Evolutionary conservation across 106 monocot genomes (phyloP).

Genomic region (Phalaenopsis equestris): DNA sequence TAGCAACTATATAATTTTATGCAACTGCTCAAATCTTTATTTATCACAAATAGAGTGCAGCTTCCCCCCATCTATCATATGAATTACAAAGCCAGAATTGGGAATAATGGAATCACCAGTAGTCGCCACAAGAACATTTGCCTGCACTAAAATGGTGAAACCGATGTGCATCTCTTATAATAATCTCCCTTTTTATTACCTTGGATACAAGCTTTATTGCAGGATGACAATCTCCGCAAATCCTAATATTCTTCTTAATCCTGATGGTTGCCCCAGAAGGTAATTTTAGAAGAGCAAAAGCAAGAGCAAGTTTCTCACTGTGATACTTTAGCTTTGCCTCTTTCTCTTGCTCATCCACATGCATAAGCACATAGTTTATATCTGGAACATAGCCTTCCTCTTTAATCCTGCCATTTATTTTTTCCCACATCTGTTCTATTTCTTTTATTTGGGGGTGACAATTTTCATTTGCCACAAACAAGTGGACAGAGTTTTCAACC

Average conservation of each 20-base stretch:
- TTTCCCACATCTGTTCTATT: conserved; percentile 22
- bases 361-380: conserved; percentile 18
- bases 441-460: conserved; percentile 17
- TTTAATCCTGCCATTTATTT: conserved; percentile 13
- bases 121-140: conserved; percentile 21
- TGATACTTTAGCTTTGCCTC: conserved; percentile 18
- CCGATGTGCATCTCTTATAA: conserved; percentile 20
- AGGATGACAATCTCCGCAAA: conserved; percentile 24
- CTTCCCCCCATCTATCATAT: background rate
- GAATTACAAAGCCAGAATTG: background rate
- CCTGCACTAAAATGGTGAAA: conserved; percentile 22
- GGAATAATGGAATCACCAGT: conserved; percentile 17
- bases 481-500: conserved; percentile 18
- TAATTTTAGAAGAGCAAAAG: conserved; percentile 17
- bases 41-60: no score
- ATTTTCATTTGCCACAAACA: conserved; percentile 23
- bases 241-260: conserved; percentile 25
- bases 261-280: conserved; percentile 10
- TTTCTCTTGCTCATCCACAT: conserved; percentile 22
- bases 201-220: conserved; percentile 21
- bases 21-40: no score
- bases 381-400: conserved; percentile 27
- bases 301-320: conserved; percentile 24
- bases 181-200: conserved; percentile 16
- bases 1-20: no score